Evolutionary conservation across 129 eudicot species (phyloP).

Genomic region (Lactuca saligna): DNA sequence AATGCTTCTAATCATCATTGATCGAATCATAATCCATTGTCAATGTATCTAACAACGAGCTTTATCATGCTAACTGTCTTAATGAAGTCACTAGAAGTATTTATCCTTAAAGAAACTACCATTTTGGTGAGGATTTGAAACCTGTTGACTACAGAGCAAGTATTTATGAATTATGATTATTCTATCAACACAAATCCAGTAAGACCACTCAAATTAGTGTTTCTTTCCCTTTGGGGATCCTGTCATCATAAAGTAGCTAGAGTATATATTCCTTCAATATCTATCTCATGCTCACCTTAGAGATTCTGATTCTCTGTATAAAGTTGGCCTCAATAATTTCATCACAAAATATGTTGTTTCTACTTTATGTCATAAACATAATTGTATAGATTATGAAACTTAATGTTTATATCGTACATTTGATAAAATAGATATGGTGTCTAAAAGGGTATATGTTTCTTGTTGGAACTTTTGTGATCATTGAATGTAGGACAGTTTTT

Average conservation of each 20-base stretch:
- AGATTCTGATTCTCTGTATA: slow-evolving; percentile 6
- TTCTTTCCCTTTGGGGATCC: slow-evolving; percentile 23
- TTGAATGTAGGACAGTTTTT: slow-evolving; percentile 14
- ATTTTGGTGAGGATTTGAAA: slow-evolving; percentile 7
- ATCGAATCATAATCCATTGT: neutral
- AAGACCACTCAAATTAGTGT: neutral
- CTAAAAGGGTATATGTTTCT: neutral
- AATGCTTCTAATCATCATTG: neutral
- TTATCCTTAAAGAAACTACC: neutral
- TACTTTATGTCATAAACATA: neutral
- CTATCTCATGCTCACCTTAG: neutral
- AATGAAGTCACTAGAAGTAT: slow-evolving; percentile 1
- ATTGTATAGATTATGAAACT: neutral
- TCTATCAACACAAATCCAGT: neutral
- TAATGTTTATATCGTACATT: slow-evolving; percentile 3
- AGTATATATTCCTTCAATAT: slow-evolving; percentile 16
- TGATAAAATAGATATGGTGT: neutral
- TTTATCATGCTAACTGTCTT: neutral
- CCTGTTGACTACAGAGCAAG: slow-evolving; percentile 8
- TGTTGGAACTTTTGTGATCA: slow-evolving; percentile 22
- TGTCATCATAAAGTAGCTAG: slow-evolving; percentile 16
- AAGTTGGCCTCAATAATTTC: slow-evolving; percentile 1
- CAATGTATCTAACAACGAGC: neutral
- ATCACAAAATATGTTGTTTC: neutral
- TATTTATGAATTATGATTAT: neutral